phyloP scores from a whole-genome alignment of 169 alveolate genomes.

The Perkinsus chesapeaki region DNA sequence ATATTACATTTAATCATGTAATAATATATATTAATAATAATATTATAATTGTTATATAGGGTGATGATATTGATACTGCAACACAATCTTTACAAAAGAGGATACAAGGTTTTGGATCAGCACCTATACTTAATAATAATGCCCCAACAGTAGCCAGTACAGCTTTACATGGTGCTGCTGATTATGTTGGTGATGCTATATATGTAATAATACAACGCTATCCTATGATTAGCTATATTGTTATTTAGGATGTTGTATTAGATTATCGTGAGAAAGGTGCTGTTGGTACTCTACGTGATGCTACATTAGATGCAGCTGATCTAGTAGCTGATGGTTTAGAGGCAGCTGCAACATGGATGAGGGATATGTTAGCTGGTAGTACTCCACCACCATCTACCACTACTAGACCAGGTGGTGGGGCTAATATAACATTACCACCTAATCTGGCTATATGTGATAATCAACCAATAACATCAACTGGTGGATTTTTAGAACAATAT shows the following conservation, averaged over 20 bases:
- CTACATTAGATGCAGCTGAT: neutral
- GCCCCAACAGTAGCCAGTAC: neutral
- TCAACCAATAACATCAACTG: neutral
- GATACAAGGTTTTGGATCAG: neutral
- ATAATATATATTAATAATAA: neutral
- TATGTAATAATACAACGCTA: neutral
- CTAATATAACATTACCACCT: neutral
- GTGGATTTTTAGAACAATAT: neutral
- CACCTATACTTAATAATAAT: neutral
- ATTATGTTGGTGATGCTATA: neutral
- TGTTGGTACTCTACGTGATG: neutral
- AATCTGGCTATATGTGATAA: neutral
- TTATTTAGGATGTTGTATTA: neutral
- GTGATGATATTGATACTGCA: neutral
- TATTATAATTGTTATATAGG: neutral
- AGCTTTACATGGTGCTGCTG: neutral
- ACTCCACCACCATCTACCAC: neutral
- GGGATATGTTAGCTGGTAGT: neutral
- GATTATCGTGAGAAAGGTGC: neutral
- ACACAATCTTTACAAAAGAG: neutral
- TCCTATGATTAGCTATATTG: neutral
- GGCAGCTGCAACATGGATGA: neutral
- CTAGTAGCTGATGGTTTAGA: neutral
- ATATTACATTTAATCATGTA: neutral
- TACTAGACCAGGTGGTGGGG: neutral